Percentiles rank a stretch among this genome's conserved stretches.
Evolutionary conservation across 2,329 filamentous ascomycete species (phyloP).

Genomic region (Eutypa lata): DNA sequence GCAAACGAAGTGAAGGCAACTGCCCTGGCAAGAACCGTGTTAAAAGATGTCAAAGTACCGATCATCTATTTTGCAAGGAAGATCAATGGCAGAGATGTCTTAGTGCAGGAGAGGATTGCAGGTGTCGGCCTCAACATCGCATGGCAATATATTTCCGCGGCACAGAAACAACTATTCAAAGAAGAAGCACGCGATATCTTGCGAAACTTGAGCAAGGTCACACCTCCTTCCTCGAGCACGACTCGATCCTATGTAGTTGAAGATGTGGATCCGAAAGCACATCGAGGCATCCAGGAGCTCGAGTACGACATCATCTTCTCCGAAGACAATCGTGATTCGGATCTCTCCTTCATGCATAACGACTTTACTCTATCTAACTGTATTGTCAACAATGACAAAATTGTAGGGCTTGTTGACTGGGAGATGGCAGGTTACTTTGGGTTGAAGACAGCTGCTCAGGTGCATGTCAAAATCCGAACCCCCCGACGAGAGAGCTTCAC

Average conservation of each 20-base stretch:
- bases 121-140: slow-evolving; percentile 14
- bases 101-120: slow-evolving; percentile 15
- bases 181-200: slow-evolving; percentile 13
- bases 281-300: slow-evolving; percentile 3
- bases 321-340: slow-evolving; percentile 4
- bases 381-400: slow-evolving; percentile 16
- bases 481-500: slow-evolving; percentile 8
- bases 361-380: slow-evolving; percentile 13
- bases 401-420: slow-evolving; percentile 18
- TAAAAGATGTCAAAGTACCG: slow-evolving; percentile 12
- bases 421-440: slow-evolving; percentile 15
- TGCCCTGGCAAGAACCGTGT: slow-evolving; percentile 3
- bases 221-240: too few species aligned
- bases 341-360: slow-evolving; percentile 15
- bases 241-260: slow-evolving; percentile 4
- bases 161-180: slow-evolving; percentile 12
- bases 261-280: slow-evolving; percentile 2
- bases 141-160: slow-evolving; percentile 13
- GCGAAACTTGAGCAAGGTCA: slow-evolving; percentile 2
- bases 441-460: slow-evolving; percentile 2
- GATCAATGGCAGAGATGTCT: slow-evolving; percentile 10
- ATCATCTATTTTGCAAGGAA: slow-evolving; percentile 10
- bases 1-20: slow-evolving; percentile 12
- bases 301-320: slow-evolving; percentile 9
- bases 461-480: slow-evolving; percentile 6